These are phyloP conservation scores for Verticillium tricorpus DNA, from an alignment of 2,329 filamentous ascomycete genomes.

Conservation along the genomic window DNA sequence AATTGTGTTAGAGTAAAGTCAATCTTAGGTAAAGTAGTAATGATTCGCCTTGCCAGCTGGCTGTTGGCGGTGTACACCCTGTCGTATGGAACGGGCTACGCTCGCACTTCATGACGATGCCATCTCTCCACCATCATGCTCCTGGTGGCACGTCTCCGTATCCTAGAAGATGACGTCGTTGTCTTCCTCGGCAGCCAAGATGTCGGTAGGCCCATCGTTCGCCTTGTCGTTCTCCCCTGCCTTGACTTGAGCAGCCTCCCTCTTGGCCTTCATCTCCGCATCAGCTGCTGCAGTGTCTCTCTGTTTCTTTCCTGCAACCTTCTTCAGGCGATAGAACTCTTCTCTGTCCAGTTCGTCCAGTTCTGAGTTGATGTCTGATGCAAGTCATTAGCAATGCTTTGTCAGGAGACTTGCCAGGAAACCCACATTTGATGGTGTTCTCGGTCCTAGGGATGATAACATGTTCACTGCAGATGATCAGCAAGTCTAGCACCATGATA, in stretches of 20 bases:
- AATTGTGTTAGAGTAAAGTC: neutral
- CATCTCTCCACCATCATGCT: neutral
- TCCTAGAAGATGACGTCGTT: slow-evolving; percentile 78
- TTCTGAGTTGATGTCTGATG: slow-evolving; percentile 88
- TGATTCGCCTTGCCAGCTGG: neutral
- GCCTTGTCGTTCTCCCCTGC: slow-evolving; percentile 25
- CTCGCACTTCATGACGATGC: neutral
- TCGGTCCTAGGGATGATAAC: slow-evolving; percentile 97
- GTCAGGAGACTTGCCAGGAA: neutral
- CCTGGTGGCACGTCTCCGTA: neutral
- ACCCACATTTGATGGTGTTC: slow-evolving; percentile 95
- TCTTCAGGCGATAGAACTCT: slow-evolving; percentile 97
- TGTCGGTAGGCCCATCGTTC: slow-evolving; percentile 49
- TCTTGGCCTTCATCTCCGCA: slow-evolving; percentile 69
- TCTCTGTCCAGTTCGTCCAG: slow-evolving; percentile 96
- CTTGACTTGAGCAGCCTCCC: slow-evolving; percentile 18
- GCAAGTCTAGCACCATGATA: slow-evolving; percentile 38
- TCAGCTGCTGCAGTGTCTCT: slow-evolving; percentile 68
- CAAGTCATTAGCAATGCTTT: neutral
- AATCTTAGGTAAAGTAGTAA: neutral
- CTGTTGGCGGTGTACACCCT: neutral
- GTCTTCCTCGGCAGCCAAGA: slow-evolving; percentile 72
- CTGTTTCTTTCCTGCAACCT: slow-evolving; percentile 77
- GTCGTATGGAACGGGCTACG: neutral
- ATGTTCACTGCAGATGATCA: slow-evolving; percentile 57